Percentiles rank a stretch among this genome's conserved stretches.
Conservation (phyloP, 805 yeast genomes). For the Saccharomyces jurei region DNA sequence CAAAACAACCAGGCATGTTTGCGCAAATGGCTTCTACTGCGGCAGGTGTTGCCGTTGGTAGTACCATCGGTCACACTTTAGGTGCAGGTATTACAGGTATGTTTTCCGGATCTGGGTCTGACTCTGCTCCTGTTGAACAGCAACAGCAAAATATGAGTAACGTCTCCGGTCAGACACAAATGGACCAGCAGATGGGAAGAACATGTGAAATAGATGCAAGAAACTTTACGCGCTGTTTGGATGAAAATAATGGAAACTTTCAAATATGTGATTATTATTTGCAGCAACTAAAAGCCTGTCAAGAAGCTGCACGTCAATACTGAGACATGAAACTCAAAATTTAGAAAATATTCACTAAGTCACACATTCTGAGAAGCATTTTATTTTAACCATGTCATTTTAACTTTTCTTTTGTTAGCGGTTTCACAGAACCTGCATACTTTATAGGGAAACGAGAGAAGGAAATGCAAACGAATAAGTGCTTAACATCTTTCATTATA, state of each 20-base stretch:
- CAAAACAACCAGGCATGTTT: slow-evolving; percentile 74
- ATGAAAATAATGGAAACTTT: slow-evolving; percentile 90
- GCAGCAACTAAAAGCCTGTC: slow-evolving; percentile 96
- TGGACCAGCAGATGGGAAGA: slow-evolving; percentile 38
- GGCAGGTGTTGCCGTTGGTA: slow-evolving; percentile 99
- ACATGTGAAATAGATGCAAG: slow-evolving; percentile 91
- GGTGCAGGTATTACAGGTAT: slow-evolving; percentile 90
- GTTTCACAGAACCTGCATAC: not conserved
- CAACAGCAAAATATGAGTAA: slow-evolving; percentile 29
- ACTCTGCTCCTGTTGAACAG: slow-evolving; percentile 44
- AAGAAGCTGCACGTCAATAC: slow-evolving; percentile 81
- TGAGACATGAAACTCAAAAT: slow-evolving; percentile 31
- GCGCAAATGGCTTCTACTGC: slow-evolving; percentile 98
- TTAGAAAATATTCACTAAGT: slow-evolving; percentile 4
- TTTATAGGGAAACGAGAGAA: not conserved
- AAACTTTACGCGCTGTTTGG: slow-evolving; percentile 89
- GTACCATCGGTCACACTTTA: slow-evolving; percentile 91
- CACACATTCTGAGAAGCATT: not conserved
- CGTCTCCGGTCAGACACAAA: slow-evolving; percentile 10
- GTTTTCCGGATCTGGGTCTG: slow-evolving; percentile 59
- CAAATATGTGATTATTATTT: slow-evolving; percentile 94
- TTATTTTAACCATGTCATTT: not conserved
- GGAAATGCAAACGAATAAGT: not conserved
- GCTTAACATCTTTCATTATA: not conserved
- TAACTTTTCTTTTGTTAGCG: not conserved